phyloP scores from a whole-genome alignment of 352 stramenopile species.

The Peronosclerospora sorghi region DNA sequence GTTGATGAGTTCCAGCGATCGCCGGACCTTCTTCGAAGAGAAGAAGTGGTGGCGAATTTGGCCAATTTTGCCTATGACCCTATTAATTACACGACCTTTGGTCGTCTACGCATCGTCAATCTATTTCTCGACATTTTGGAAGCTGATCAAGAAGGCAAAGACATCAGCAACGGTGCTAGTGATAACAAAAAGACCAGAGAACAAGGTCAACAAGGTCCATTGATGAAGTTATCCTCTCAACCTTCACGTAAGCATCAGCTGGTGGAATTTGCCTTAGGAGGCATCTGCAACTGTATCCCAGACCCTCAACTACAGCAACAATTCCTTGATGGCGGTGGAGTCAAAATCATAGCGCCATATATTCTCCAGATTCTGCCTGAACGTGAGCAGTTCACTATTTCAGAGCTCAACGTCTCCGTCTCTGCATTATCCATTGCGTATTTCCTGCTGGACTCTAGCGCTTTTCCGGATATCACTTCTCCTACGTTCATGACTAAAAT shows the following conservation, averaged over 20 bases:
- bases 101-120: slow-evolving; percentile 48
- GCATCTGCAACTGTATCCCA: slow-evolving; percentile 69
- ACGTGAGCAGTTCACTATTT: slow-evolving; percentile 1
- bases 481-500: slow-evolving; percentile 25
- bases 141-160: slow-evolving; percentile 24
- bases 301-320: slow-evolving; percentile 42
- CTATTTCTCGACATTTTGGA: slow-evolving; percentile 70
- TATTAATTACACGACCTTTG: slow-evolving; percentile 65
- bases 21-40: slow-evolving; percentile 40
- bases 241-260: slow-evolving; percentile 20
- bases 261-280: slow-evolving; percentile 56
- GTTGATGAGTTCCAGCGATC: slow-evolving; percentile 65
- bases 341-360: slow-evolving; percentile 34
- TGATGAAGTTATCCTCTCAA: neutral
- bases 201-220: slow-evolving; percentile 1
- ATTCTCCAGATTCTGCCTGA: slow-evolving; percentile 19
- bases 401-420: slow-evolving; percentile 34
- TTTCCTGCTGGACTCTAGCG: slow-evolving; percentile 54
- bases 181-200: slow-evolving; percentile 2
- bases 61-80: slow-evolving; percentile 82
- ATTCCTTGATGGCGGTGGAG: slow-evolving; percentile 40
- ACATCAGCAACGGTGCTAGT: neutral
- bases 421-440: slow-evolving; percentile 49
- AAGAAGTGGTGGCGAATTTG: slow-evolving; percentile 70
- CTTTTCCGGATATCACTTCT: slow-evolving; percentile 30